These are phyloP conservation scores for Quercus lobata DNA, from an alignment of 331 rosid species.

Conservation along the genomic window DNA sequence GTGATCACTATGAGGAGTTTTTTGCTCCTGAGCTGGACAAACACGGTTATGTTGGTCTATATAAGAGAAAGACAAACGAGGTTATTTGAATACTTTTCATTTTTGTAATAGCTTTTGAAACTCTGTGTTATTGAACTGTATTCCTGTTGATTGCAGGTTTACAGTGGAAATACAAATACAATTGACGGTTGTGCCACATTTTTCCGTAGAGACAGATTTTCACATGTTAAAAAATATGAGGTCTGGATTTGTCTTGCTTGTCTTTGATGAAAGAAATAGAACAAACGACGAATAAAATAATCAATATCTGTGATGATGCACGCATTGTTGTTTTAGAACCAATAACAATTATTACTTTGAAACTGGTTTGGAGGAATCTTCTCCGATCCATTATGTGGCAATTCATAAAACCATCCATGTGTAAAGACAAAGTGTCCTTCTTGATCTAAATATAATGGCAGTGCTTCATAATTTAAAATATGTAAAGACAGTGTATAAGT, in stretches of 20 bases:
- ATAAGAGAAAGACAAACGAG: slow-evolving; percentile 96
- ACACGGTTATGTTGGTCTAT: slow-evolving; percentile 91
- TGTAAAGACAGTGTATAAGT: no score
- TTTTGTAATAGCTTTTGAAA: neutral
- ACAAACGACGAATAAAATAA: no score
- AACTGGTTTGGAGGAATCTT: no score
- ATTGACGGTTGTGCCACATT: slow-evolving; percentile 99
- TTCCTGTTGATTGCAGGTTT: slow-evolving; percentile 55
- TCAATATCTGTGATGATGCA: no score
- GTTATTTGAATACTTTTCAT: slow-evolving; percentile 33
- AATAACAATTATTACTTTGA: no score
- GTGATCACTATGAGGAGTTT: slow-evolving; percentile 86
- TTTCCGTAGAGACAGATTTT: slow-evolving; percentile 95
- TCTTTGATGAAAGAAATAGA: no score
- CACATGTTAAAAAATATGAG: slow-evolving; percentile 98
- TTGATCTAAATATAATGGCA: no score
- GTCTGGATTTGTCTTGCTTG: slow-evolving; percentile 25
- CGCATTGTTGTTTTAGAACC: no score
- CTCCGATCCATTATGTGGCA: no score
- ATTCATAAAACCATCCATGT: no score
- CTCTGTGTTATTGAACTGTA: slow-evolving; percentile 1
- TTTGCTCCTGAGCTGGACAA: slow-evolving; percentile 95
- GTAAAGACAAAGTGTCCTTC: no score
- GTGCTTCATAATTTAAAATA: no score
- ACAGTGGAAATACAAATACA: slow-evolving; percentile 52